phyloP scores from a whole-genome alignment of 768 basidiomycete genomes.

The Tephrocybe sp. region DNA sequence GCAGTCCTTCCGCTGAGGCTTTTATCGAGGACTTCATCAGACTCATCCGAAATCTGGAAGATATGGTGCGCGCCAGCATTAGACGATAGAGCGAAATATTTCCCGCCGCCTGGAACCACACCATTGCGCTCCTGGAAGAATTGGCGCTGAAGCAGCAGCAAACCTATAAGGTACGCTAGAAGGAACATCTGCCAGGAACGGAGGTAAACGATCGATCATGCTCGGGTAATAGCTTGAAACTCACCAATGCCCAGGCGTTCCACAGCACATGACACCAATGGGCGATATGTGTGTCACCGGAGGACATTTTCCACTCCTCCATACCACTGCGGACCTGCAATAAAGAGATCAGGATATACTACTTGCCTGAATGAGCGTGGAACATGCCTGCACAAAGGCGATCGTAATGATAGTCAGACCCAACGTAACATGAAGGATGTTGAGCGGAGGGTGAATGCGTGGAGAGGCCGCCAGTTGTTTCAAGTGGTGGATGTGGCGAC shows the following conservation, averaged over 20 bases:
- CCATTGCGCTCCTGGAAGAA: conserved; percentile 34
- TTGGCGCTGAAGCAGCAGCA: conserved; percentile 39
- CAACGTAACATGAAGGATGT: conserved; percentile 53
- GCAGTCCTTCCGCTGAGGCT: conserved; percentile 4
- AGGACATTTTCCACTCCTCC: conserved; percentile 38
- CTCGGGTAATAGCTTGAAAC: conserved; percentile 14
- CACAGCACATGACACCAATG: conserved; percentile 39
- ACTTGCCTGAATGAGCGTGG: background rate
- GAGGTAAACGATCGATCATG: background rate
- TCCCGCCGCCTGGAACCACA: conserved; percentile 12
- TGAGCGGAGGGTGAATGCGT: conserved; percentile 45
- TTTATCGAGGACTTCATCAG: conserved; percentile 12
- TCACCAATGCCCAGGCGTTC: conserved; percentile 44
- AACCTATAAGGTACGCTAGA: conserved; percentile 43
- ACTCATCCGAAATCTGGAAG: conserved; percentile 15
- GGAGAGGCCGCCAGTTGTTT: conserved; percentile 25
- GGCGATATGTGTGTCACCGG: conserved; percentile 32
- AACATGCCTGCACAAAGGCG: conserved; percentile 49
- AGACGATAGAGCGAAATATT: conserved; percentile 24
- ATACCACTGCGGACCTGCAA: conserved; percentile 40
- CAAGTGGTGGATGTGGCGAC: conserved; percentile 48
- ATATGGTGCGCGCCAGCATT: conserved; percentile 9
- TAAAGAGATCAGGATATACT: background rate
- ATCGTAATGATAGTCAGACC: conserved; percentile 48
- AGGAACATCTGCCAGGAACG: conserved; percentile 35